A percentile compares a stretch with the other conserved stretches of the same genome.
phyloP scores from a whole-genome alignment of 306 rosid species.

The Citrullus colocynthis region DNA sequence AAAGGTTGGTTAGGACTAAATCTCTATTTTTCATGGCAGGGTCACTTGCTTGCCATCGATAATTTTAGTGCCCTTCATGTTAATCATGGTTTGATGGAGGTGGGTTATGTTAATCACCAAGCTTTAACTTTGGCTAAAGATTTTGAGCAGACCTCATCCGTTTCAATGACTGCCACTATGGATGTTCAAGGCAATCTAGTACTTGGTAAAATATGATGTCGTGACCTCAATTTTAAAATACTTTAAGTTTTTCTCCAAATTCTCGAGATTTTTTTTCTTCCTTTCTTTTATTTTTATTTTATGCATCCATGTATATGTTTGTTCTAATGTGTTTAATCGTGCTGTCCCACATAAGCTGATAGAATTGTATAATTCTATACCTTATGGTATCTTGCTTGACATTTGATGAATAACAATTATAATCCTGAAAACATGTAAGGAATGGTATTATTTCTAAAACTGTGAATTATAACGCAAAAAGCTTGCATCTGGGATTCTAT shows the following conservation, averaged over 20 bases:
- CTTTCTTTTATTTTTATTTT: too few relatives aligned
- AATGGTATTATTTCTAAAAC: background rate
- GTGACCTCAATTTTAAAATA: background rate
- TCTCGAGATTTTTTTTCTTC: background rate
- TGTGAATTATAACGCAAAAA: background rate
- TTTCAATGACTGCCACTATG: conserved; percentile 84
- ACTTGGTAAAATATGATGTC: conserved; percentile 34
- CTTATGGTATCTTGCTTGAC: background rate
- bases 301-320: background rate
- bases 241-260: background rate
- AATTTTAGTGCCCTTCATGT: conserved; percentile 43
- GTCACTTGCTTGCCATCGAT: conserved; percentile 69
- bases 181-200: conserved; percentile 58
- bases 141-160: conserved; percentile 37
- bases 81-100: conserved; percentile 92
- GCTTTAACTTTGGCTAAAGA: conserved; percentile 16
- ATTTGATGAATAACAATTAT: background rate
- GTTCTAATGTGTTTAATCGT: background rate
- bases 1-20: background rate
- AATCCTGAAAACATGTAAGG: background rate
- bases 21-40: conserved; percentile 40
- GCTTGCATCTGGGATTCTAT: background rate
- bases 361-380: background rate
- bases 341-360: background rate
- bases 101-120: conserved; percentile 56